phyloP scores from a whole-genome alignment of 345 rosid species.

The Cardamine chenopodiifolia region DNA sequence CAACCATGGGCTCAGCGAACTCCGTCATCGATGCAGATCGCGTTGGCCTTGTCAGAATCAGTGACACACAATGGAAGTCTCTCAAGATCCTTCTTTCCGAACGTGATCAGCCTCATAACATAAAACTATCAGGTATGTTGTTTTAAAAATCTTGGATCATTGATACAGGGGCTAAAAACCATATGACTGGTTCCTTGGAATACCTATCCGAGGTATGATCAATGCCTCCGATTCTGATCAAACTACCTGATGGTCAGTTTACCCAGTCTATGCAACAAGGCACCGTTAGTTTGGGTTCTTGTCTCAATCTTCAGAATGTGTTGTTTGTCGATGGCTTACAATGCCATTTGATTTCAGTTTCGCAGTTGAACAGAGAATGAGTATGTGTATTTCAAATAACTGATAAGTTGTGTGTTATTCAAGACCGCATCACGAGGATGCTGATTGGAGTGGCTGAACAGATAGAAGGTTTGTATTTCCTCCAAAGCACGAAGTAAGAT shows the following conservation, averaged over 20 bases:
- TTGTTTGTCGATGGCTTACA: neutral
- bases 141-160: too few relatives aligned
- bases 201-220: rapidly evolving
- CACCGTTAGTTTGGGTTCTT: neutral
- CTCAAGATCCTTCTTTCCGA: too few relatives aligned
- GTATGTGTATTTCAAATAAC: neutral
- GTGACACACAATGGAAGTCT: too few relatives aligned
- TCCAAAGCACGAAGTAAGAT: neutral
- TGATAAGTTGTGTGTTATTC: neutral
- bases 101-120: too few relatives aligned
- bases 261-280: neutral
- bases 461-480: rapidly evolving
- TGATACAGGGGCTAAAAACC: too few relatives aligned
- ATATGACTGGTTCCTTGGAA: neutral
- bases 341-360: neutral
- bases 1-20: too few relatives aligned
- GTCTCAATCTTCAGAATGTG: neutral
- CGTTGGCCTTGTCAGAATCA: too few relatives aligned
- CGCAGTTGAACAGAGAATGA: neutral
- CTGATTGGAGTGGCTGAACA: neutral
- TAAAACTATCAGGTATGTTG: too few relatives aligned
- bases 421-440: neutral
- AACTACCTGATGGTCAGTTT: neutral
- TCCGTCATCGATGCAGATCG: too few relatives aligned
- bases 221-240: neutral